Evolutionary conservation across 1,284 basidiomycete genomes (phyloP).

Genomic region (Irpex sp.): DNA sequence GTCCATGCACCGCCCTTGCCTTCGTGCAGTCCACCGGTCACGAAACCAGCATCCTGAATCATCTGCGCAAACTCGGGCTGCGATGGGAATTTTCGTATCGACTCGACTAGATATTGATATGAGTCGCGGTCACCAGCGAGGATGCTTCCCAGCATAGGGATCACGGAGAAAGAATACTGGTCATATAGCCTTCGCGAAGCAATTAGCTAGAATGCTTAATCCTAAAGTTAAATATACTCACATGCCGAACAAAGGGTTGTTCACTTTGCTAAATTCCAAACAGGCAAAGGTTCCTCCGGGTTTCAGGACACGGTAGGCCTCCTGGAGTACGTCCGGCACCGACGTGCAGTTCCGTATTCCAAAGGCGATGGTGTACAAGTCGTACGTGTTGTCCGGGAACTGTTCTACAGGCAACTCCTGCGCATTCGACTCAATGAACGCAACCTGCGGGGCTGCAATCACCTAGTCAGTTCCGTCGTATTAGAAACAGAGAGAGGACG

Average conservation of each 20-base stretch:
- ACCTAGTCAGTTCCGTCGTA: constrained; percentile 16
- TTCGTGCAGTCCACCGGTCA: constrained; percentile 66
- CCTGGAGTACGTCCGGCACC: constrained; percentile 82
- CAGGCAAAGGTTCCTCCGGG: constrained; percentile 96
- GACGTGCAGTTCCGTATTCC: constrained; percentile 98
- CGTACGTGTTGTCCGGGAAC: constrained; percentile 81
- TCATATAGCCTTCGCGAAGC: constrained; percentile 72
- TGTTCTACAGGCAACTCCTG: constrained; percentile 69
- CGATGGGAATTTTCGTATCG: constrained; percentile 91
- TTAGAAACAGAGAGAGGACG: constrained; percentile 29
- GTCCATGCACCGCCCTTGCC: constrained; percentile 87
- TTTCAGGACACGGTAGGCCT: constrained; percentile 94
- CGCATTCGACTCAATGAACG: constrained; percentile 93
- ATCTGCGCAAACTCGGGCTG: constrained; percentile 90
- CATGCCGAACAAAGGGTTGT: constrained; percentile 85
- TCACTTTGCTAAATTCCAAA: constrained; percentile 95
- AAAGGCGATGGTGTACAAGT: constrained; percentile 98
- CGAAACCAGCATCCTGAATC: constrained; percentile 85
- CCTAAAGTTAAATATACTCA: constrained; percentile 39
- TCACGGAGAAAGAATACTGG: constrained; percentile 94
- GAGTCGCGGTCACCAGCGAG: constrained; percentile 94
- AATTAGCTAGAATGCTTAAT: neutral
- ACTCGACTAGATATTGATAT: constrained; percentile 98
- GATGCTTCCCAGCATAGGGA: constrained; percentile 93
- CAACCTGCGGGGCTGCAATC: constrained; percentile 81